phyloP scores from a whole-genome alignment of 2,329 filamentous ascomycete species.

The Penicillium aurantiogriseum region DNA sequence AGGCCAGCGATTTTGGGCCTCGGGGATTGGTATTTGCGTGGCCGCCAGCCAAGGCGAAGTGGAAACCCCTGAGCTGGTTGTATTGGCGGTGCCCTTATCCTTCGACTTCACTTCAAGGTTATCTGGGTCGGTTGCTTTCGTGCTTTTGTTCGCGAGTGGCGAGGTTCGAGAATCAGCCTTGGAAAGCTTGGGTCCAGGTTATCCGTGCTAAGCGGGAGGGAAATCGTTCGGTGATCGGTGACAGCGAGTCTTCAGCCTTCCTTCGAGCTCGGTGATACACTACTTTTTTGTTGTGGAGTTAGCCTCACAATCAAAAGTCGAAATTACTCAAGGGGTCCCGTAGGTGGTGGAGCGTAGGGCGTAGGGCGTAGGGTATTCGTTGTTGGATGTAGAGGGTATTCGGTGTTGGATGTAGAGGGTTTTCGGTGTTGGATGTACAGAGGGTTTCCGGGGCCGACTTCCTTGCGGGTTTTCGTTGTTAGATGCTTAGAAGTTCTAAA shows the following conservation, averaged over 20 bases:
- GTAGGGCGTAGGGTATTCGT: background rate
- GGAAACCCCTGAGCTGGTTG: background rate
- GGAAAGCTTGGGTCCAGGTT: background rate
- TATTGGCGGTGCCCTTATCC: background rate
- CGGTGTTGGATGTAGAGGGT: background rate
- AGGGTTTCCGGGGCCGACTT: background rate
- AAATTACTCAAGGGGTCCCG: background rate
- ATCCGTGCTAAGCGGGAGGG: background rate
- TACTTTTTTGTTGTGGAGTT: background rate
- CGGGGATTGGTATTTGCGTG: background rate
- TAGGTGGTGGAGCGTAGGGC: background rate
- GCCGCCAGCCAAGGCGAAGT: background rate
- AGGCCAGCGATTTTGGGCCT: slow-evolving; percentile 5
- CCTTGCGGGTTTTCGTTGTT: background rate
- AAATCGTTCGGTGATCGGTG: background rate
- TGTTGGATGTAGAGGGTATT: background rate
- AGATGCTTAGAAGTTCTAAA: background rate
- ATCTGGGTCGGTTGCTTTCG: background rate
- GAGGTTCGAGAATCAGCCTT: background rate
- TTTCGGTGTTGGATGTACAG: background rate
- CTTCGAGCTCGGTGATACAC: background rate
- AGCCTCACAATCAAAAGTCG: slow-evolving; percentile 5
- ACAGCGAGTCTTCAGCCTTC: background rate
- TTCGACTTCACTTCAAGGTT: background rate
- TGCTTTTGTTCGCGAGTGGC: background rate